Base-by-base conservation (phyloP, 805 yeast species). In the Cyberlindnera misumaiensis region DNA sequence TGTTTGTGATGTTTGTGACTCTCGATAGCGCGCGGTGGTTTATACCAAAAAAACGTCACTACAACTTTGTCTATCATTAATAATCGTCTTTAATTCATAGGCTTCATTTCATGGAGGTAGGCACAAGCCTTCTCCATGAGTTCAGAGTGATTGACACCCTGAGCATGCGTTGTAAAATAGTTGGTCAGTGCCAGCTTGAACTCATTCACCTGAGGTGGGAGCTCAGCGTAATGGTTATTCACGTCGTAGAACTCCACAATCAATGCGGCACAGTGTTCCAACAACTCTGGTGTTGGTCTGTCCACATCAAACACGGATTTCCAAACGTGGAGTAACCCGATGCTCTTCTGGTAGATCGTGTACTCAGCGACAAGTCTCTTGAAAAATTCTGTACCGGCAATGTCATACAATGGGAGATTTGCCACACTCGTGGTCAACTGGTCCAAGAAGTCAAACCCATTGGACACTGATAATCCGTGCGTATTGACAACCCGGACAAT, bases 231-330 rank as follows among this genome's bases (percentile, higher is more conserved):
- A 34, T 54, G 53, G 30, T 55, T 52, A 32, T 61, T 63, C 36
- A 60, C 42, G 40, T 65, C 68, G 40, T 56, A 55, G 25, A 66
- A 53, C 46, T 59, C 66, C 10, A 60, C 47, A 9, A 66, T 49
- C 36, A 66, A 36, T 15, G 59, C 59, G 1, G 67, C 52, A 41
- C 59, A 59, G 7, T 64, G 36, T 28, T 63, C 60, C 15, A 65
- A 30, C 27, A 49, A 47, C 30, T 48, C 49, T 3, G 22, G 20
- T 13, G 16, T 2, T 10, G 41, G 29, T 20, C 32, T 26, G 15
- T 42, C 44, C 29, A 53, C 55, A 10, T 52, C 43, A 59, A 65
- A 54, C 11, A 63, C 43, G 10, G 54, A 46, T 18, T 51, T 38
- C 47, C 64, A 51, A 24, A 61, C 52, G 11, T 47, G 46, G n/a